Percentiles rank a stretch among this genome's conserved stretches.
phyloP scores from a whole-genome alignment of 805 yeast genomes.

The Kodamaea fukazawae region DNA sequence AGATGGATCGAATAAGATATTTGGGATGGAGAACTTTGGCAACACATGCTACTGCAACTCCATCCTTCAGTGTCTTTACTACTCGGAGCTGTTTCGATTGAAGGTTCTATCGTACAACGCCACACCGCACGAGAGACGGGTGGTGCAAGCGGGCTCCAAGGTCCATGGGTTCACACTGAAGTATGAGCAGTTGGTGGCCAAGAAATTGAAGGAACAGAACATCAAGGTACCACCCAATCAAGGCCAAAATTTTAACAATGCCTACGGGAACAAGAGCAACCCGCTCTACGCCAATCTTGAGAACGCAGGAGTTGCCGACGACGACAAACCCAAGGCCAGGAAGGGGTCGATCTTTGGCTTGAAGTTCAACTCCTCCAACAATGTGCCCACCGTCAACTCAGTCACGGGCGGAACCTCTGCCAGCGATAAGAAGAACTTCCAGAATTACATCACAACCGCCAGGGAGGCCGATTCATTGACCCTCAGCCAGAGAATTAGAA shows the following conservation, averaged over 20 bases:
- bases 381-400: slow-evolving; percentile 2
- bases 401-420: not conserved
- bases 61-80: slow-evolving; percentile 82
- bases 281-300: not conserved
- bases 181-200: slow-evolving; percentile 39
- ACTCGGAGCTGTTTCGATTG: slow-evolving; percentile 66
- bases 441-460: slow-evolving; percentile 24
- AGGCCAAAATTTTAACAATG: slow-evolving; percentile 6
- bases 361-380: slow-evolving; percentile 29
- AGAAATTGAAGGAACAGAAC: slow-evolving; percentile 30
- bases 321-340: slow-evolving; percentile 24
- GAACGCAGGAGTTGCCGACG: slow-evolving; percentile 5
- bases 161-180: slow-evolving; percentile 37
- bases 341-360: slow-evolving; percentile 41
- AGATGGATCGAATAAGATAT: slow-evolving; percentile 66
- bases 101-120: slow-evolving; percentile 34
- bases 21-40: slow-evolving; percentile 83
- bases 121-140: slow-evolving; percentile 30
- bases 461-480: slow-evolving; percentile 31
- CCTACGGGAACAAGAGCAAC: slow-evolving; percentile 4
- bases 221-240: slow-evolving; percentile 3
- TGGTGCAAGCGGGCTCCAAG: slow-evolving; percentile 28
- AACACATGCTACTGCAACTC: slow-evolving; percentile 95
- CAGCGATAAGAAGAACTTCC: slow-evolving; percentile 9
- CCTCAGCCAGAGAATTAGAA: slow-evolving; percentile 31